Evolutionary conservation across 2,329 filamentous ascomycete species (phyloP).

Genomic region (Aspergillus cejpii): DNA sequence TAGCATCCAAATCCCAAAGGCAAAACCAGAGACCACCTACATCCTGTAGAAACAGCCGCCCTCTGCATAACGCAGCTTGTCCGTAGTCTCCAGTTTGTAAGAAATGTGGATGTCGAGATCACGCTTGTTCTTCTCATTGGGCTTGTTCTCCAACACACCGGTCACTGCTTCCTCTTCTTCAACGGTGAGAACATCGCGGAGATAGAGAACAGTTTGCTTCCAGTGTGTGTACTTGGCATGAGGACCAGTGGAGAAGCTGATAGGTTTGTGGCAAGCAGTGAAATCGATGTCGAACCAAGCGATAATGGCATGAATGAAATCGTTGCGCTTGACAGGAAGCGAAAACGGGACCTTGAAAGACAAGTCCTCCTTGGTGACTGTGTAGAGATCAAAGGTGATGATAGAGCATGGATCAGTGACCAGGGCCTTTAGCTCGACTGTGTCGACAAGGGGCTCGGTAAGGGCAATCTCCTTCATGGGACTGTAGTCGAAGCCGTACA

Average conservation of each 20-base stretch:
- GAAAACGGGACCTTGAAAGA: conserved; percentile 74
- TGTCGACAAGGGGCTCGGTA: conserved; percentile 93
- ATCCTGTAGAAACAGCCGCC: conserved; percentile 75
- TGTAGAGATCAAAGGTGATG: conserved; percentile 89
- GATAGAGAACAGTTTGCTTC: conserved; percentile 99
- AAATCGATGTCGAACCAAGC: conserved; percentile 99
- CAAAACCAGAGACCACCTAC: conserved; percentile 24
- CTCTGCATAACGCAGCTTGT: conserved; percentile 60
- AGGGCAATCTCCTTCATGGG: conserved; percentile 90
- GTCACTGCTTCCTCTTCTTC: conserved; percentile 75
- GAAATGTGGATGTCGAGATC: conserved; percentile 86
- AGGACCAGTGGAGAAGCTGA: conserved; percentile 91
- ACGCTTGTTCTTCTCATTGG: conserved; percentile 88
- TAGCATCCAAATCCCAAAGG: conserved; percentile 16
- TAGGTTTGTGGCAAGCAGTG: conserved; percentile 94
- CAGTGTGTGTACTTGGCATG: conserved; percentile 99
- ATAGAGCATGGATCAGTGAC: conserved; percentile 84
- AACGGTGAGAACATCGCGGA: conserved; percentile 86
- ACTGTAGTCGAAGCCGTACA: conserved; percentile 95
- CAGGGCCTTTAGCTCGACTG: conserved; percentile 92
- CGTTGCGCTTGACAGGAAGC: conserved; percentile 71
- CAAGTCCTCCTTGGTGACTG: conserved; percentile 73
- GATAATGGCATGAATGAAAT: conserved; percentile 94
- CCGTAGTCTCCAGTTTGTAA: conserved; percentile 72
- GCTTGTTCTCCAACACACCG: conserved; percentile 70